Conservation (phyloP, 2,329 filamentous ascomycete genomes). For the Cylindrodendrum hubeiense region DNA sequence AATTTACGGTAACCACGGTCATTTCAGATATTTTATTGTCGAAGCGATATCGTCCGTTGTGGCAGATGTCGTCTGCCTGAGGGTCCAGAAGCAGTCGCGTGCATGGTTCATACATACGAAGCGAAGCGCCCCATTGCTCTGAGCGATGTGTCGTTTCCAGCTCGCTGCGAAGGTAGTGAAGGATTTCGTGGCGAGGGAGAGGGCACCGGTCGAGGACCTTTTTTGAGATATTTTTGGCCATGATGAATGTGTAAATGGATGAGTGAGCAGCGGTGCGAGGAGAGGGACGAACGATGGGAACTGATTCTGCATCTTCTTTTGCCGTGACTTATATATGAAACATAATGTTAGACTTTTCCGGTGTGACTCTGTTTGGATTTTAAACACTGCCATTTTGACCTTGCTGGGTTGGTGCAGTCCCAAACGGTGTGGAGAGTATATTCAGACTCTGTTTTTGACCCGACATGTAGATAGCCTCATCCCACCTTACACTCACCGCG, state of each 20-base stretch:
- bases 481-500: not conserved
- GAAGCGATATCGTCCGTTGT: not conserved
- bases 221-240: not conserved
- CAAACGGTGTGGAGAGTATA: not conserved
- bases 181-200: not conserved
- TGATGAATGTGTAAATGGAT: not conserved
- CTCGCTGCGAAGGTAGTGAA: not conserved
- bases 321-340: not conserved
- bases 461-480: not conserved
- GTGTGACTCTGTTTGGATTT: not conserved
- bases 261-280: not conserved
- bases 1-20: not conserved
- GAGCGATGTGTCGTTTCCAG: not conserved
- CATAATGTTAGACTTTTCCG: not conserved
- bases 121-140: not conserved
- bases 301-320: not conserved
- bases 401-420: not conserved
- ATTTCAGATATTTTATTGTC: not conserved
- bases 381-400: not conserved
- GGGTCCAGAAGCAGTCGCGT: not conserved
- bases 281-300: not conserved
- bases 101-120: not conserved
- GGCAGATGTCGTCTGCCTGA: not conserved
- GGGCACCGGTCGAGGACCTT: not conserved
- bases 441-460: not conserved